phyloP scores from a whole-genome alignment of 139 green algal species.

The Haematococcus lacustris region DNA sequence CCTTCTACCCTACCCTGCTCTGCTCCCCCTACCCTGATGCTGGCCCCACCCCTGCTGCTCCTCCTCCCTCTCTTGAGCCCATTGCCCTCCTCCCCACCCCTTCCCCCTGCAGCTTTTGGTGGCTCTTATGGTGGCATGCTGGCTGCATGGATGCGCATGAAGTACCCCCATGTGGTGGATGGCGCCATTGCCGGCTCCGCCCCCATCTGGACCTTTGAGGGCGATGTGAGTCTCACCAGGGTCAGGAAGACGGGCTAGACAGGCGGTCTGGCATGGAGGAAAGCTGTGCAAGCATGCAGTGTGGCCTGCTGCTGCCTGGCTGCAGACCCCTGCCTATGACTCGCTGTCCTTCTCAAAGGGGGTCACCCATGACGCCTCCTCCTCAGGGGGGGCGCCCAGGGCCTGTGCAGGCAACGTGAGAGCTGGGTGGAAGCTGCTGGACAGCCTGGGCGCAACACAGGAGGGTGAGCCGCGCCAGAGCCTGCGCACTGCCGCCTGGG shows the following conservation, averaged over 20 bases:
- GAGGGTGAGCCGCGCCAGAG: slow-evolving; percentile 9
- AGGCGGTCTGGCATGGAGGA: too few relatives aligned
- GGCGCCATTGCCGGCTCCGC: slow-evolving; percentile 84
- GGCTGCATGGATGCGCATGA: slow-evolving; percentile 67
- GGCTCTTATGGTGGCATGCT: slow-evolving; percentile 86
- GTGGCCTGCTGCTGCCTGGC: too few relatives aligned
- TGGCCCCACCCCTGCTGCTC: too few relatives aligned
- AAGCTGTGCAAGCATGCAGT: too few relatives aligned
- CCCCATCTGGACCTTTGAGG: slow-evolving; percentile 84
- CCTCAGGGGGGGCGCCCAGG: background rate
- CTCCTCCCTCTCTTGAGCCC: too few relatives aligned
- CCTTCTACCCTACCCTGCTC: background rate
- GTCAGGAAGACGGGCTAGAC: too few relatives aligned
- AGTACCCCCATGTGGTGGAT: slow-evolving; percentile 71
- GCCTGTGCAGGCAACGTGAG: slow-evolving; percentile 33
- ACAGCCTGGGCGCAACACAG: slow-evolving; percentile 6
- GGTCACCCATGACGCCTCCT: slow-evolving; percentile 47
- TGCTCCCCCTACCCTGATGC: too few relatives aligned
- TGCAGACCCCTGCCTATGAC: slow-evolving; percentile 24
- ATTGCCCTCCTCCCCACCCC: too few relatives aligned
- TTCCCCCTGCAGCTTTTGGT: slow-evolving; percentile 55
- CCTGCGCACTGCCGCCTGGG: too few relatives aligned
- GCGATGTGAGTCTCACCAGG: slow-evolving; percentile 39
- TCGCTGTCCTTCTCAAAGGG: slow-evolving; percentile 35
- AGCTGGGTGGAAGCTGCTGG: slow-evolving; percentile 27